Evolutionary conservation across 2,329 filamentous ascomycete species (phyloP).

Genomic region (Trichophyton verrucosum): DNA sequence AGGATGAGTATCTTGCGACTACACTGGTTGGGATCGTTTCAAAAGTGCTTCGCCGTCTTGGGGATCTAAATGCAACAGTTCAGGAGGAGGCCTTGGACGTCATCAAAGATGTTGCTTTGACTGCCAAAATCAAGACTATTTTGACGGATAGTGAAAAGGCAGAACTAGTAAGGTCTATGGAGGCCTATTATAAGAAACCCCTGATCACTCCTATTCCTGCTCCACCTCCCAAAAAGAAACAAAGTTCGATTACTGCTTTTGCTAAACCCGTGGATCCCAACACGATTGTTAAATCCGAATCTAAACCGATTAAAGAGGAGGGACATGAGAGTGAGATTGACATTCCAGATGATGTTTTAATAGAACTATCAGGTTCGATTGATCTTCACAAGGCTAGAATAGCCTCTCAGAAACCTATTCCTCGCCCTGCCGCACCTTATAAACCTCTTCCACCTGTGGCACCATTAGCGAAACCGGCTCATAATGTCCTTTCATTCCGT

Average conservation of each 20-base stretch:
- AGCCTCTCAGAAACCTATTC: conserved; percentile 13
- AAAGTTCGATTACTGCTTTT: conserved; percentile 31
- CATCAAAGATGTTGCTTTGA: conserved; percentile 42
- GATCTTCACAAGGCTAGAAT: conserved; percentile 29
- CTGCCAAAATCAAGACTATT: conserved; percentile 58
- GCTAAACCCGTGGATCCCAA: conserved; percentile 26
- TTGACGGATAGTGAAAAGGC: conserved; percentile 72
- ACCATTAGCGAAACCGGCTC: conserved; percentile 16
- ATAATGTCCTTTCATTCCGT: conserved; percentile 48
- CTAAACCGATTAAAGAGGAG: conserved; percentile 27
- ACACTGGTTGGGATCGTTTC: conserved; percentile 71
- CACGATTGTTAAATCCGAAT: conserved; percentile 22
- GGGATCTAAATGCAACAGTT: conserved; percentile 60
- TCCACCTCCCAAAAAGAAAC: conserved; percentile 32
- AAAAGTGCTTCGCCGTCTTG: conserved; percentile 72
- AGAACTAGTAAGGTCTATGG: conserved; percentile 56
- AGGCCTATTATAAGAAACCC: conserved; percentile 38
- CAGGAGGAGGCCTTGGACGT: conserved; percentile 52
- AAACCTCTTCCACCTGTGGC: conserved; percentile 7
- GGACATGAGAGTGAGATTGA: conserved; percentile 33
- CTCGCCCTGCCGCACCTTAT: conserved; percentile 7
- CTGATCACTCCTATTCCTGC: conserved; percentile 28
- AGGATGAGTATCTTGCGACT: conserved; percentile 72
- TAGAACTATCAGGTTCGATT: conserved; percentile 32
- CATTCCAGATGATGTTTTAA: conserved; percentile 29